Evolutionary conservation across 106 monocot species (phyloP).

Genomic region (Hemerocallis citrina): DNA sequence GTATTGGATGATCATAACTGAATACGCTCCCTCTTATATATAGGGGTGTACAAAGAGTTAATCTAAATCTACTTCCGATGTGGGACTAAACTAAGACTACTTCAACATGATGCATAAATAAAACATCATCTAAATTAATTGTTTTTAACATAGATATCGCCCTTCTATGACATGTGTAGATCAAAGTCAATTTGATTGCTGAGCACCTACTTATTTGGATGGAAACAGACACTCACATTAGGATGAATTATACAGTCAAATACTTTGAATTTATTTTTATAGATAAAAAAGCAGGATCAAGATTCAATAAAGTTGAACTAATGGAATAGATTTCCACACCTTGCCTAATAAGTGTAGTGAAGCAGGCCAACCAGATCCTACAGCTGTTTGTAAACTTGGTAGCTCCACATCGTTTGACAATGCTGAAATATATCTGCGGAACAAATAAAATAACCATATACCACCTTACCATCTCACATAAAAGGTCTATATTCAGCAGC

Average conservation of each 20-base stretch:
- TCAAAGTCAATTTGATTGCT: background rate
- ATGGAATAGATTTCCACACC: conserved; percentile 21
- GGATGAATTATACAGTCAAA: background rate
- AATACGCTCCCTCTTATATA: no score
- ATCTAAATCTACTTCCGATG: background rate
- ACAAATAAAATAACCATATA: background rate
- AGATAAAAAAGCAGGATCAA: background rate
- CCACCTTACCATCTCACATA: background rate
- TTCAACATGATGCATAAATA: no score
- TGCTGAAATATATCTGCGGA: conserved; percentile 82
- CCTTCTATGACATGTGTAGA: background rate
- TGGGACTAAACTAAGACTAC: background rate
- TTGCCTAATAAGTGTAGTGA: conserved; percentile 96
- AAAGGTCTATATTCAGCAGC: background rate
- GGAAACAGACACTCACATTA: background rate
- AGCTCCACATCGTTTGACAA: conserved; percentile 57
- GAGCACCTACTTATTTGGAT: background rate
- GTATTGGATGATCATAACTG: no score
- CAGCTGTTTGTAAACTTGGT: conserved; percentile 65
- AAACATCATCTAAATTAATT: background rate
- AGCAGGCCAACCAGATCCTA: conserved; percentile 85
- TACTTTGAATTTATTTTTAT: background rate
- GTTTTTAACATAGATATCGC: background rate
- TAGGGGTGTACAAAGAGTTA: no score
- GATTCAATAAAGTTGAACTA: background rate